Percentiles rank a stretch among this genome's conserved stretches.
Evolutionary conservation across 305 asterid species (phyloP).

Genomic region (Solanum hybrid): DNA sequence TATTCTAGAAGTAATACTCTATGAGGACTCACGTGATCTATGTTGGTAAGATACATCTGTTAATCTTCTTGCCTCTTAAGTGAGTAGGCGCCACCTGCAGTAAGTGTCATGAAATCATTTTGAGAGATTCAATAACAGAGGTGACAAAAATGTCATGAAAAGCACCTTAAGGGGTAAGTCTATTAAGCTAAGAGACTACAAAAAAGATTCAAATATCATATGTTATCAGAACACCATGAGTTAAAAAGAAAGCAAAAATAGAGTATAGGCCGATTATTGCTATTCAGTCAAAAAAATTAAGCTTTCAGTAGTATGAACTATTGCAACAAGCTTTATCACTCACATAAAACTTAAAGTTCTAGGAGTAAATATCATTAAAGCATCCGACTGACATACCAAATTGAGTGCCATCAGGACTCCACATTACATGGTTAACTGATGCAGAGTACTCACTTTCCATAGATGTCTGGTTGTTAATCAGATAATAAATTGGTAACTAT

Average conservation of each 20-base stretch:
- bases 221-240: neutral
- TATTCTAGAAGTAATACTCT: neutral
- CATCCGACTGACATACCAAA: constrained; percentile 29
- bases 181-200: neutral
- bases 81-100: neutral
- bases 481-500: neutral
- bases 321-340: neutral
- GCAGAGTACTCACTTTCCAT: neutral
- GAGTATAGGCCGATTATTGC: neutral
- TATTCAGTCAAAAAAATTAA: neutral
- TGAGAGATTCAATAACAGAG: neutral
- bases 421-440: constrained; percentile 34
- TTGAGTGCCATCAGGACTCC: constrained; percentile 56
- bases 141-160: neutral
- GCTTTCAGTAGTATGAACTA: neutral
- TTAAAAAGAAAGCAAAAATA: neutral
- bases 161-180: neutral
- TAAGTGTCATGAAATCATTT: neutral
- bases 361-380: neutral
- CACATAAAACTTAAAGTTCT: neutral
- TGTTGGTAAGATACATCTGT: neutral
- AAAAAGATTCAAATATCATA: neutral
- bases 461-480: neutral
- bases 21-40: neutral
- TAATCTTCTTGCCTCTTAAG: neutral